A percentile compares a stretch with the other conserved stretches of the same genome.
phyloP scores from a whole-genome alignment of 495 filamentous ascomycete genomes.

The Lepidopterella palustris region DNA sequence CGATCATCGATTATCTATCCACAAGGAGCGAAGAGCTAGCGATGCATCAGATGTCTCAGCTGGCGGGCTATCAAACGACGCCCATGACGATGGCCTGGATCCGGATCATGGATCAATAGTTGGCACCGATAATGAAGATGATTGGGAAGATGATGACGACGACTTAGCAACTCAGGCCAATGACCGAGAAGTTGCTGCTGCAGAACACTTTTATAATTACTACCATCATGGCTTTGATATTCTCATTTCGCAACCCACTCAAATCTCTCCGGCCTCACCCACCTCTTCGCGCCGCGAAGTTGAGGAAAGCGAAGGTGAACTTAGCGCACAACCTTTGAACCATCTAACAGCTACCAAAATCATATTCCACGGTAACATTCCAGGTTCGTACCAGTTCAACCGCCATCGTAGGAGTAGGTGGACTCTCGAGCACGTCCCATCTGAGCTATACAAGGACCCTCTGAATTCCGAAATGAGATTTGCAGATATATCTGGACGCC shows the following conservation, averaged over 20 bases:
- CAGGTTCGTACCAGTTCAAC: slow-evolving; percentile 94
- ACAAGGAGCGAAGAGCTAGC: slow-evolving; percentile 43
- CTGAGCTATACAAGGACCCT: slow-evolving; percentile 19
- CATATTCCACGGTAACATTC: slow-evolving; percentile 86
- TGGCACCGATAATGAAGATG: slow-evolving; percentile 71
- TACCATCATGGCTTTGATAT: slow-evolving; percentile 93
- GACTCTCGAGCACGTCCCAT: slow-evolving; percentile 56
- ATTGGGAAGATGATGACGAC: slow-evolving; percentile 69
- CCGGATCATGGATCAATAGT: slow-evolving; percentile 21
- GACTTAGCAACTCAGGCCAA: slow-evolving; percentile 50
- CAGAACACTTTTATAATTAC: slow-evolving; percentile 92
- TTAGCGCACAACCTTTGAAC: slow-evolving; percentile 38
- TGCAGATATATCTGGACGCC: slow-evolving; percentile 55
- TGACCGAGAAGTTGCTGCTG: slow-evolving; percentile 26
- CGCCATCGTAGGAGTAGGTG: slow-evolving; percentile 85
- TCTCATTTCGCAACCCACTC: slow-evolving; percentile 71
- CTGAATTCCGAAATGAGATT: slow-evolving; percentile 75
- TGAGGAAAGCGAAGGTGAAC: slow-evolving; percentile 19
- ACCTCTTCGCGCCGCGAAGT: slow-evolving; percentile 9
- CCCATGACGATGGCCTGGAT: slow-evolving; percentile 28
- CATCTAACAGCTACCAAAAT: slow-evolving; percentile 81
- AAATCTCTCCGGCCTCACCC: slow-evolving; percentile 60
- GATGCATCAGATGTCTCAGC: slow-evolving; percentile 22
- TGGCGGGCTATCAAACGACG: slow-evolving; percentile 4
- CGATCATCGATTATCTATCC: slow-evolving; percentile 85